Conservation (phyloP, 2,329 filamentous ascomycete genomes). For the Monilinia fructigena region DNA sequence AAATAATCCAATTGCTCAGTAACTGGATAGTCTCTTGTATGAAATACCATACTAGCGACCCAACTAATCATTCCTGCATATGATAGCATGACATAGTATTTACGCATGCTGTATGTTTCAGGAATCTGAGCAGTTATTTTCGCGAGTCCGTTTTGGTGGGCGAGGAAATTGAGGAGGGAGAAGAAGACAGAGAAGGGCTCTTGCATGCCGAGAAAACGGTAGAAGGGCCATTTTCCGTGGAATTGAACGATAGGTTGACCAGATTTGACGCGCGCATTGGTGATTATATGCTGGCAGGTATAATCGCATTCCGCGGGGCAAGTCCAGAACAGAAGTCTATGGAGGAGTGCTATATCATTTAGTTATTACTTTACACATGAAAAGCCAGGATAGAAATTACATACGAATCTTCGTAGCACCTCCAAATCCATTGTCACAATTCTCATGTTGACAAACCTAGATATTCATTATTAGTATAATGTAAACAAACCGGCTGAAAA, state of each 20-base stretch:
- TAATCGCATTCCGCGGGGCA: slow-evolving; percentile 97
- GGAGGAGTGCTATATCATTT: slow-evolving; percentile 65
- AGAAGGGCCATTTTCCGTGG: slow-evolving; percentile 98
- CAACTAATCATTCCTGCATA: slow-evolving; percentile 81
- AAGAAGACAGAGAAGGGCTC: slow-evolving; percentile 93
- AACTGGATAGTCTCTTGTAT: slow-evolving; percentile 77
- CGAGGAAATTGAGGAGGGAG: slow-evolving; percentile 85
- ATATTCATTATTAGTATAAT: slow-evolving; percentile 25
- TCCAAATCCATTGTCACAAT: slow-evolving; percentile 68
- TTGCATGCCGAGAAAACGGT: slow-evolving; percentile 86
- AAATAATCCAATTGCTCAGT: slow-evolving; percentile 98
- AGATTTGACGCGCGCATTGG: slow-evolving; percentile 64
- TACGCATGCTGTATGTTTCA: slow-evolving; percentile 68
- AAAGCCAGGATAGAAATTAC: slow-evolving; percentile 21
- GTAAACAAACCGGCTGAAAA: slow-evolving; percentile 2
- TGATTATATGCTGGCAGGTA: slow-evolving; percentile 92
- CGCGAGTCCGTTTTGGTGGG: slow-evolving; percentile 74
- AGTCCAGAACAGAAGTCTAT: slow-evolving; percentile 85
- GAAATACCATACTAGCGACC: slow-evolving; percentile 88
- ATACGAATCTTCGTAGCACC: slow-evolving; percentile 41
- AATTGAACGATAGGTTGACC: slow-evolving; percentile 79
- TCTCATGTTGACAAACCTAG: slow-evolving; percentile 76
- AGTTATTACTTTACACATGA: slow-evolving; percentile 28
- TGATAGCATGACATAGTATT: slow-evolving; percentile 78
- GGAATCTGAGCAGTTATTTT: slow-evolving; percentile 71